Evolutionary conservation across 495 filamentous ascomycete species (phyloP), one percentile per base, ranked within the genome.

Genomic region (Podospora didyma): DNA sequence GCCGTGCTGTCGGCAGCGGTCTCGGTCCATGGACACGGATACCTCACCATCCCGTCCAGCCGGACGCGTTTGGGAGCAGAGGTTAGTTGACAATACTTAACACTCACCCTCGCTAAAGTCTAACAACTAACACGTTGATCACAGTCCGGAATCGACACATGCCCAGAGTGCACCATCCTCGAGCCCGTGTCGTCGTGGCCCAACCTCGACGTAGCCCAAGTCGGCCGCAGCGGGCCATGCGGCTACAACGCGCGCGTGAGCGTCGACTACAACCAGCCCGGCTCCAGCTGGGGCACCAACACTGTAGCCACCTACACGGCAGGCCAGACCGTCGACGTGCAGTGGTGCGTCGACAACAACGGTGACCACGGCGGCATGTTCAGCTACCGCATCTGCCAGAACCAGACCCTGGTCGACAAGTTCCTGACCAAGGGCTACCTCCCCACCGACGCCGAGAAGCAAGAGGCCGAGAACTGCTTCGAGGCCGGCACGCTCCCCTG

Each of bases 361-460:
- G 80, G 80, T 1, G 80, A 83, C 65, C 80, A 83, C 62, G 79
- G 80, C 28, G 80, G 80, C 62, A 82, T 83, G 79, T 83, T 82
- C 65, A 67, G 70, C 46, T 83, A 82, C 69, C 77, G 80, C 1
- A 74, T 83, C 53, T 83, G 80, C 65, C 69, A 76, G 57, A 63
- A 83, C 63, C 79, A 82, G 56, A 62, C 66, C 0, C 63, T 83
- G 0, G 79, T 83, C 28, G 71, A 82, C 62, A 72, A 75, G 54
- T 77, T 82, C 65, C 62, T 81, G 7, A 72, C 67, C n/a, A 72
- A 78, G 3, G 67, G 57, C n/a, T 80, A 81, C 54, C 54, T 78
- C 2, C 80, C 79, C 0, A 82, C 79, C 21, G 66, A 73, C 0
- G 78, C 55, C 1, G 80, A 83, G 69, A 83, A 83, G 64, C 76